Percentiles rank a stretch among this genome's conserved stretches.
phyloP scores from a whole-genome alignment of 2,329 filamentous ascomycete genomes.

The Biscogniauxia sp. region DNA sequence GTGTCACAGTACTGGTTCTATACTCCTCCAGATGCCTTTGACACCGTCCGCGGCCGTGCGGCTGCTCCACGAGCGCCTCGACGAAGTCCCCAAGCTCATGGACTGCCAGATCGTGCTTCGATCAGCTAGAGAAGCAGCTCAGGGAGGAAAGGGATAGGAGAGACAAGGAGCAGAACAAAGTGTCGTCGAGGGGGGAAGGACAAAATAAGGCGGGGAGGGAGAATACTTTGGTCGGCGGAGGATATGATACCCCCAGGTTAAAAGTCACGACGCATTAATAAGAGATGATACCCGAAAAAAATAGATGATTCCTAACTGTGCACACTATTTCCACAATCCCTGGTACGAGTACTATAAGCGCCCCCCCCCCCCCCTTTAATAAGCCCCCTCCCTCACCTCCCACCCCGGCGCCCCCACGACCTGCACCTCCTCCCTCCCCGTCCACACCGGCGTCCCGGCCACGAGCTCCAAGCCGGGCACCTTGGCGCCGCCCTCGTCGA shows the following conservation, averaged over 20 bases:
- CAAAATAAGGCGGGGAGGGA: too few species aligned
- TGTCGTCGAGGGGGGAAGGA: too few species aligned
- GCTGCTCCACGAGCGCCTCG: constrained; percentile 3
- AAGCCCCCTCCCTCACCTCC: constrained; percentile 14
- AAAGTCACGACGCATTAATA: too few species aligned
- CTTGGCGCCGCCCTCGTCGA: constrained; percentile 55
- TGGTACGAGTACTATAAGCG: too few species aligned
- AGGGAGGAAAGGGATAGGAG: not conserved
- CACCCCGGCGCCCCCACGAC: constrained; percentile 15
- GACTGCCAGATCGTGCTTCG: constrained; percentile 10
- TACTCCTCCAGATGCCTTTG: not conserved
- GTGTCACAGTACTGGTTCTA: constrained; percentile 5
- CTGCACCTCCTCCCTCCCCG: constrained; percentile 18
- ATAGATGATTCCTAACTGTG: not conserved
- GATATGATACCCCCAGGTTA: too few species aligned
- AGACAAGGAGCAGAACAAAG: too few species aligned
- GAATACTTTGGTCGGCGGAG: too few species aligned
- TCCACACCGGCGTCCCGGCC: constrained; percentile 40
- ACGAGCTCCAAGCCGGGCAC: constrained; percentile 40
- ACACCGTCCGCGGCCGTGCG: not conserved
- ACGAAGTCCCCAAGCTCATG: constrained; percentile 16
- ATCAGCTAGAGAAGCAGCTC: not conserved
- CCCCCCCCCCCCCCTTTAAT: constrained; percentile 13
- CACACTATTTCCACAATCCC: too few species aligned
- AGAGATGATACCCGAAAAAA: too few species aligned